Evolutionary conservation across 495 filamentous ascomycete species (phyloP), one percentile per base, ranked within the genome.

Genomic region (Aspergillus hancockii): DNA sequence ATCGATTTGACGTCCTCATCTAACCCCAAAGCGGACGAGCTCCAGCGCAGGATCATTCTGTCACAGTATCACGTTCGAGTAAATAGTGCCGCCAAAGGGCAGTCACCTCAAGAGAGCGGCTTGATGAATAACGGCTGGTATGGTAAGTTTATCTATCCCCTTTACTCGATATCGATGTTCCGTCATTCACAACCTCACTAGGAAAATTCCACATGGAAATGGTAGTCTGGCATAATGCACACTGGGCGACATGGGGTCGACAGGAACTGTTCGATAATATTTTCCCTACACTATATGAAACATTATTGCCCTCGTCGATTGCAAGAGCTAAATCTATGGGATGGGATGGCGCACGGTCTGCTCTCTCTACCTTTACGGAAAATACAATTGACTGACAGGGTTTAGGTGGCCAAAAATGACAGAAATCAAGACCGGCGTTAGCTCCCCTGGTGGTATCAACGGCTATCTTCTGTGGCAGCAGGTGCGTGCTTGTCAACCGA

Each of bases 71-170:
- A 63, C 41, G 61, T 63, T 9, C 45, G 61, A 13, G 61, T 59
- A 13, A 63, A 63, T 31, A 59, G 57, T 50, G 61, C 61, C 2
- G 57, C 61, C 5, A 60, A 34, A n/a, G 57, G 57, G 13, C 61
- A 63, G 54, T 57, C 57, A 1, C 61, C 61, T n/a, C 61, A 63
- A 46, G 61, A 63, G 23, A 60, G 61, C 36, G 61, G 61, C n/a
- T 34, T 63, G 6, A 63, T 63, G 61, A 59, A 63, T 18, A 63
- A 63, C 32, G 61, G 61, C 52, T 63, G 61, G 61, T 63, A 63
- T 47, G 61, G 61, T 54, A 47, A 10, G 59, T 61, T 16, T 34
- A 14, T 2, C 13, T 47, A n/a, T n/a, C n/a, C n/a, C 41, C 0
- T 3, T n/a, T 9, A 30, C 14, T 45, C 8, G 23, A 12, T 18